Evolutionary conservation across 164 flowering plant genomes (phyloP), one percentile per base, ranked within the genome.

Genomic region (Tinospora cordifolia): DNA sequence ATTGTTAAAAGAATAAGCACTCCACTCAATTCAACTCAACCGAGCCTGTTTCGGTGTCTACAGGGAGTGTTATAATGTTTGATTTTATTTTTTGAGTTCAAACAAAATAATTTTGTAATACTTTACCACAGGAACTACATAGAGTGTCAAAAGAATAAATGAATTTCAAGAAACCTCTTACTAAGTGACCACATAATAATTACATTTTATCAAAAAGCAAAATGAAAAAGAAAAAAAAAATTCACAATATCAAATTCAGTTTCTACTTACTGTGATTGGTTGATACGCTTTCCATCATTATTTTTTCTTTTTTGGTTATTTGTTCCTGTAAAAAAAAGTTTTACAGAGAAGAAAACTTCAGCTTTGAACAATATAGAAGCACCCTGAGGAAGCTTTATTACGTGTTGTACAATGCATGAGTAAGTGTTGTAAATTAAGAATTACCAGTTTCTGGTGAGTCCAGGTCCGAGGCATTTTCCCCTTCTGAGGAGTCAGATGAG

Each of bases 401-500:
- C 15, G 19, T 36, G 15, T 21, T 13, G n/a, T 22, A 5, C 34
- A 22, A 22, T 24, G 21, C 24, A n/a, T 41, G 19, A n/a, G n/a
- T n/a, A n/a, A n/a, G n/a, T n/a, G n/a, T n/a, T n/a, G n/a, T n/a
- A n/a, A n/a, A n/a, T n/a, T n/a, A n/a, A 62, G 10, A 64, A 39
- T 51, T 85, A 85, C 88, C 90, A 72, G 66, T 76, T 66, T 27
- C 38, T 30, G 72, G 68, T 38, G 84, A 77, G 62, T 71, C 71
- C 69, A 66, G 59, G 69, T 72, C 67, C 41, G 65, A 67, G 63
- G 65, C 75, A 69, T 76, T 75, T 60, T 79, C 88, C 39, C 78
- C 84, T 21, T 77, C 83, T 9, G 89, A 81, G 70, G 71, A 66
- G 66, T 76, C 86, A 58, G 90, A 88, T 30, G 83, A 78, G 26